These are phyloP conservation scores for Lepidium sativum DNA, from an alignment of 345 rosid genomes.

Conservation along the genomic window DNA sequence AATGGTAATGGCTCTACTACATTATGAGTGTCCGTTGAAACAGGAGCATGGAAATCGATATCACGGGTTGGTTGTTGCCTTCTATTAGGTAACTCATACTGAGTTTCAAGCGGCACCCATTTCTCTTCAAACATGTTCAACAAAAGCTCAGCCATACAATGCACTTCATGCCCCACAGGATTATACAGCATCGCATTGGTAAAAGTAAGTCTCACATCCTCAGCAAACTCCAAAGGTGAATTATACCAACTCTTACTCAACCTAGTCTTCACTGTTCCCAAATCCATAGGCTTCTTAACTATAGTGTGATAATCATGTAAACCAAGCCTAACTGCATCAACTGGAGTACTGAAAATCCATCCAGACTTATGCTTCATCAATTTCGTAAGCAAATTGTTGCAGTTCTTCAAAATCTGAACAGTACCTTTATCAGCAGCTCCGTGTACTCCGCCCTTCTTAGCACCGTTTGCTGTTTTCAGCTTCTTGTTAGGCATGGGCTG, in stretches of 20 bases:
- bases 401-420: conserved; percentile 42
- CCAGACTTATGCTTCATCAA: conserved; percentile 83
- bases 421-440: conserved; percentile 30
- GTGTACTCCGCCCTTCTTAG: conserved; percentile 6
- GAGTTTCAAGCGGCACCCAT: conserved; percentile 45
- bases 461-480: conserved; percentile 36
- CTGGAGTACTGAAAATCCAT: conserved; percentile 81
- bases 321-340: conserved; percentile 64
- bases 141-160: conserved; percentile 62
- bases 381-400: conserved; percentile 48
- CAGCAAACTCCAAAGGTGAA: conserved; percentile 65
- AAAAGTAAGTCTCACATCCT: conserved; percentile 82
- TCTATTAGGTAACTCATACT: conserved; percentile 25
- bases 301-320: conserved; percentile 67
- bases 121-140: conserved; percentile 53
- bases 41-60: conserved; percentile 2
- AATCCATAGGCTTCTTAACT: conserved; percentile 86
- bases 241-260: conserved; percentile 56
- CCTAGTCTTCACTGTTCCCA: conserved; percentile 71
- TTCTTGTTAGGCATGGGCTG: conserved; percentile 25
- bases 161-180: conserved; percentile 78
- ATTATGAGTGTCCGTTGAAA: conserved; percentile 1
- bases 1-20: conserved; percentile 14
- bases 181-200: conserved; percentile 78
- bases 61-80: conserved; percentile 23